Percentiles rank a stretch among this genome's conserved stretches.
Conservation (phyloP, 306 rosid species). For the Casuarina cunninghamiana region DNA sequence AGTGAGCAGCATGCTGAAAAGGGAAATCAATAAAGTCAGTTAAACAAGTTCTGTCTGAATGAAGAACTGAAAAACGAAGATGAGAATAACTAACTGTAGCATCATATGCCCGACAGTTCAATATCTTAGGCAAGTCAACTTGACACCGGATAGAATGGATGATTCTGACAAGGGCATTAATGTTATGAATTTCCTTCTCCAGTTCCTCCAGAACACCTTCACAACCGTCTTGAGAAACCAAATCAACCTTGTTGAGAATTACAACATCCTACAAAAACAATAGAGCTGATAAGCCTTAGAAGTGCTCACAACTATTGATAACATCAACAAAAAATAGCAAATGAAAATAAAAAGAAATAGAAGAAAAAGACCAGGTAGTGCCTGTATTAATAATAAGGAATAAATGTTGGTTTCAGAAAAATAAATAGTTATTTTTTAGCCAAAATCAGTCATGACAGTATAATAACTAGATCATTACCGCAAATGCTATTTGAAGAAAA, state of each 20-base stretch:
- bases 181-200: conserved; percentile 74
- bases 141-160: conserved; percentile 74
- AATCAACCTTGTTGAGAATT: conserved; percentile 97
- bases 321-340: conserved; percentile 14
- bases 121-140: conserved; percentile 76
- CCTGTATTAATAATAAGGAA: neutral
- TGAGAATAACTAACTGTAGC: conserved; percentile 48
- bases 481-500: conserved; percentile 82
- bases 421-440: neutral
- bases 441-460: neutral
- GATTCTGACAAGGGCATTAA: conserved; percentile 77
- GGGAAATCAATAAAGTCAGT: conserved; percentile 20
- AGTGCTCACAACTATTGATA: neutral
- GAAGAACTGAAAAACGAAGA: conserved; percentile 19
- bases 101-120: conserved; percentile 74
- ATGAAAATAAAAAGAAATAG: neutral
- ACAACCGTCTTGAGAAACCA: conserved; percentile 75
- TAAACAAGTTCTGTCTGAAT: conserved; percentile 11
- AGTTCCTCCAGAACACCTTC: conserved; percentile 63
- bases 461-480: conserved; percentile 48
- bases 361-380: neutral
- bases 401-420: neutral
- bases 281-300: conserved; percentile 33
- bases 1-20: conserved; percentile 64
- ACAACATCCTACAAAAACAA: conserved; percentile 72